phyloP scores from a whole-genome alignment of 768 basidiomycete species.

The Termitomyces sp. region DNA sequence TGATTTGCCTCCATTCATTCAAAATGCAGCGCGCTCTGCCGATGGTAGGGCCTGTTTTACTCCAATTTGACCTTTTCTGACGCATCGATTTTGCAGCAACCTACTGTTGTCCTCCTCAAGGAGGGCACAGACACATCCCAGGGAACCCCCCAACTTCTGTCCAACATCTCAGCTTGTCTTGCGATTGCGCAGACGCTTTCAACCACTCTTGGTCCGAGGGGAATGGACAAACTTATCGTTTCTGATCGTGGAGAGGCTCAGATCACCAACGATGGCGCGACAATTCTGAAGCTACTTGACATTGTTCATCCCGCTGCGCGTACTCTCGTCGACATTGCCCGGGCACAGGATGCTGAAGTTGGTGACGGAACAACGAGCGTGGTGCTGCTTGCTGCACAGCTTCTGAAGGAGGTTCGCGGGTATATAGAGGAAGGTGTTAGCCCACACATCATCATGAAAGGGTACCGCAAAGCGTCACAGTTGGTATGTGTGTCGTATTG shows the following conservation, averaged over 20 bases:
- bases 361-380: slow-evolving; percentile 98
- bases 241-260: slow-evolving; percentile 92
- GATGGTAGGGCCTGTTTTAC: slow-evolving; percentile 45
- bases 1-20: slow-evolving; percentile 19
- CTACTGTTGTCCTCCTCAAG: slow-evolving; percentile 91
- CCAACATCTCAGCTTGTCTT: slow-evolving; percentile 95
- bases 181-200: slow-evolving; percentile 90
- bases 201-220: slow-evolving; percentile 94
- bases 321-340: slow-evolving; percentile 97
- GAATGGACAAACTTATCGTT: slow-evolving; percentile 99
- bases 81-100: slow-evolving; percentile 62
- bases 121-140: slow-evolving; percentile 97
- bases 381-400: slow-evolving; percentile 89
- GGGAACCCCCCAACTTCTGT: slow-evolving; percentile 87
- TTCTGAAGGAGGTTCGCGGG: slow-evolving; percentile 86
- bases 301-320: slow-evolving; percentile 98
- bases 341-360: slow-evolving; percentile 97
- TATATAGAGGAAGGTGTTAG: slow-evolving; percentile 97
- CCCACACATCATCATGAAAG: slow-evolving; percentile 97
- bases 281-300: slow-evolving; percentile 94
- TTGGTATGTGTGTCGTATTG: slow-evolving; percentile 50
- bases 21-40: slow-evolving; percentile 85
- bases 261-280: slow-evolving; percentile 99
- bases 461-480: slow-evolving; percentile 83
- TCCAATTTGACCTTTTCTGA: slow-evolving; percentile 1